Percentiles rank a stretch among this genome's conserved stretches.
Conservation (phyloP, 345 rosid genomes). For the Eucalyptus erythrocorys region DNA sequence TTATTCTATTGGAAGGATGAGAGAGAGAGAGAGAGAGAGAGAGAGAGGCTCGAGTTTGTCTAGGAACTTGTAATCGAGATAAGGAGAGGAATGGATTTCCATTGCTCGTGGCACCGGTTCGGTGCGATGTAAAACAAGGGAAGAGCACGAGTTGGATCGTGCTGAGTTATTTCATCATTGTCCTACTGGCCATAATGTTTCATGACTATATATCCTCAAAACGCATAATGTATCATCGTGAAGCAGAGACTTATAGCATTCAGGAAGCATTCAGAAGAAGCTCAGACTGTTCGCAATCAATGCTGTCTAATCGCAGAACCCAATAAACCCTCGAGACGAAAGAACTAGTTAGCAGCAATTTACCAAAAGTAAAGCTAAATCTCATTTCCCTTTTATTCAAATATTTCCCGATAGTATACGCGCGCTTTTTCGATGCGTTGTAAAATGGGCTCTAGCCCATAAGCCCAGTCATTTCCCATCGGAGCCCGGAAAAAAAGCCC, state of each 20-base stretch:
- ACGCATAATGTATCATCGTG: neutral
- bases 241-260: neutral
- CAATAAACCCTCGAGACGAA: neutral
- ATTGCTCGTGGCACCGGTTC: neutral
- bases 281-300: neutral
- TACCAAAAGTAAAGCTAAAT: neutral
- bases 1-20: neutral
- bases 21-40: neutral
- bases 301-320: neutral
- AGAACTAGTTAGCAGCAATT: neutral
- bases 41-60: neutral
- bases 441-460: neutral
- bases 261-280: neutral
- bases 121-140: neutral
- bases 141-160: neutral
- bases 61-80: neutral
- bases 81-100: neutral
- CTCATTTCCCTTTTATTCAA: neutral
- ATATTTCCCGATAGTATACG: accelerated
- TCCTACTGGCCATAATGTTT: neutral
- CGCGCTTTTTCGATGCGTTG: neutral
- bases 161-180: neutral
- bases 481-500: neutral
- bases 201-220: neutral
- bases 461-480: neutral